phyloP scores from a whole-genome alignment of 768 basidiomycete species.

The Phanerochaete sordida region DNA sequence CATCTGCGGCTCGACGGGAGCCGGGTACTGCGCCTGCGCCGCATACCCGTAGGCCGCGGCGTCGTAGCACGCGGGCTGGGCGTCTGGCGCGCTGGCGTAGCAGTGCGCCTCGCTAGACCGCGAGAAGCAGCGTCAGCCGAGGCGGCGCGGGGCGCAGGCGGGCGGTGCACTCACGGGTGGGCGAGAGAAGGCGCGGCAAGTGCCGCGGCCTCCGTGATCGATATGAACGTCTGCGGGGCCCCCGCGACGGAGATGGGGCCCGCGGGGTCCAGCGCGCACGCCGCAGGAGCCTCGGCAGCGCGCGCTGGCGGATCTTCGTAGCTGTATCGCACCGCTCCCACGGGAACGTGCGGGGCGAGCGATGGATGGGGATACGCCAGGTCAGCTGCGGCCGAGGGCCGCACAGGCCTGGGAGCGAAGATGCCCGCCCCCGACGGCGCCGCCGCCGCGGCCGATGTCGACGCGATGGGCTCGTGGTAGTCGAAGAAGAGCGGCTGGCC shows the following conservation, averaged over 20 bases:
- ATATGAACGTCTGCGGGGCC: neutral
- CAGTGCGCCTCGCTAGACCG: neutral
- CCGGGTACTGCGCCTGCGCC: neutral
- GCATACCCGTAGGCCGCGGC: neutral
- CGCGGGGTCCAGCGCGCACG: neutral
- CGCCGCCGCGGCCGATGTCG: neutral
- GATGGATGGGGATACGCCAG: neutral
- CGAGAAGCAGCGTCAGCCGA: neutral
- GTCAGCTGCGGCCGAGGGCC: neutral
- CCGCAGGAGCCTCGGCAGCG: neutral
- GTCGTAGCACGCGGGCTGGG: neutral
- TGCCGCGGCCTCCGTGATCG: neutral
- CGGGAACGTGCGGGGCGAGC: neutral
- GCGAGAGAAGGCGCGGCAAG: neutral
- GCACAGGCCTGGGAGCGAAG: conserved; percentile 2
- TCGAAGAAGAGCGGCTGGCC: neutral
- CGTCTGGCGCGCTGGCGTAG: neutral
- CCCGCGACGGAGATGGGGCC: neutral
- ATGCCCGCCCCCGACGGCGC: neutral
- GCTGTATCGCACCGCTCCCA: neutral
- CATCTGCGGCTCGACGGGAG: neutral
- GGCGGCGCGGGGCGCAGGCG: neutral
- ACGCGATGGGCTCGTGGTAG: neutral
- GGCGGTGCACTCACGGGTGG: neutral
- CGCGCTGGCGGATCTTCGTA: neutral